phyloP scores from a whole-genome alignment of 345 rosid species.

The Lagerstroemia speciosa region DNA sequence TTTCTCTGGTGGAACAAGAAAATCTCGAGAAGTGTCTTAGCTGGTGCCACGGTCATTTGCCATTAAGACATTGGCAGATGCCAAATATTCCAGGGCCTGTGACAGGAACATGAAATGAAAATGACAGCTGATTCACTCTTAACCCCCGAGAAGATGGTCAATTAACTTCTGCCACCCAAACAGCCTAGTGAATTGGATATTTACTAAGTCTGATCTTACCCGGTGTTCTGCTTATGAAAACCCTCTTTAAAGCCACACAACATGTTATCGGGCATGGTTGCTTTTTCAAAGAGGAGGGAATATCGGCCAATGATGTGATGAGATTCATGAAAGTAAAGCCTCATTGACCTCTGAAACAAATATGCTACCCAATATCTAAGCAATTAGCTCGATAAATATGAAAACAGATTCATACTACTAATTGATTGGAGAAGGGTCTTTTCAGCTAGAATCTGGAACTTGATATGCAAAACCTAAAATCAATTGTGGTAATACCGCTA shows the following conservation, averaged over 20 bases:
- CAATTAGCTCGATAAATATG: too few relatives aligned
- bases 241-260: slow-evolving; percentile 43
- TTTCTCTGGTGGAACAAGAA: slow-evolving; percentile 89
- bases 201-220: slow-evolving; percentile 29
- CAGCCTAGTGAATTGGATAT: slow-evolving; percentile 45
- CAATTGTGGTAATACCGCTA: too few relatives aligned
- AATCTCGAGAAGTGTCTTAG: slow-evolving; percentile 58
- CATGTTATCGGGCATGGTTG: slow-evolving; percentile 64
- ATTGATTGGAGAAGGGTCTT: too few relatives aligned
- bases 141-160: slow-evolving; percentile 78
- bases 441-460: too few relatives aligned
- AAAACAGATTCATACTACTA: too few relatives aligned
- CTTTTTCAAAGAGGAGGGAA: slow-evolving; percentile 11
- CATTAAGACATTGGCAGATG: too few relatives aligned
- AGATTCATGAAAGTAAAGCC: too few relatives aligned
- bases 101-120: background rate
- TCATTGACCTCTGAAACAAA: too few relatives aligned
- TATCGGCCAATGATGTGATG: too few relatives aligned
- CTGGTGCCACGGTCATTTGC: slow-evolving; percentile 67
- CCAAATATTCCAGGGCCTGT: slow-evolving; percentile 79
- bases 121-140: slow-evolving; percentile 42
- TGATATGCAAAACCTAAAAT: too few relatives aligned
- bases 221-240: slow-evolving; percentile 46
- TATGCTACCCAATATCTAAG: too few relatives aligned
- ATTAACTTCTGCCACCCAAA: slow-evolving; percentile 75